These are phyloP conservation scores for Saitozyma sp. DNA, from an alignment of 768 basidiomycete genomes.

Conservation along the genomic window DNA sequence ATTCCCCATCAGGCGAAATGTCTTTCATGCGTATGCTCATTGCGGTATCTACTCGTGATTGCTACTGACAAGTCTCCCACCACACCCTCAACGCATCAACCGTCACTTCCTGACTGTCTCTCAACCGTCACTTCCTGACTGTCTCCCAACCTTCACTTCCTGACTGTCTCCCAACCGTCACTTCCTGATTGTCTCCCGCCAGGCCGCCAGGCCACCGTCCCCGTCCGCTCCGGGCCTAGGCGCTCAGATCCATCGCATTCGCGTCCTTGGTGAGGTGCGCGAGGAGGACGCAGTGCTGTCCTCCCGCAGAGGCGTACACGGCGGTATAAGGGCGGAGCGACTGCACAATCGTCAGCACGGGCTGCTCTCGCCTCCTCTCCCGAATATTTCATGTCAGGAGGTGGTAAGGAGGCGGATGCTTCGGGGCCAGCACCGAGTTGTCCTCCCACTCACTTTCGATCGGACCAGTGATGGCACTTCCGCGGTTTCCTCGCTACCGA, in stretches of 20 bases:
- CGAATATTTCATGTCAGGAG: too few species aligned
- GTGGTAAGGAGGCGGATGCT: background rate
- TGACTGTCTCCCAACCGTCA: too few species aligned
- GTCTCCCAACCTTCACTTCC: too few species aligned
- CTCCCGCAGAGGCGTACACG: conserved; percentile 49
- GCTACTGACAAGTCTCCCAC: too few species aligned
- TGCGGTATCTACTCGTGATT: too few species aligned
- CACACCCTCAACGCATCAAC: too few species aligned
- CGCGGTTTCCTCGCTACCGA: conserved; percentile 52
- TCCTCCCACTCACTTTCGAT: conserved; percentile 38
- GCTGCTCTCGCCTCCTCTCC: conserved; percentile 3
- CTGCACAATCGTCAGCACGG: conserved; percentile 3
- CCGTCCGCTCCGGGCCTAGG: background rate
- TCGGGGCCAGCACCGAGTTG: background rate
- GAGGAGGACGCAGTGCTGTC: conserved; percentile 52
- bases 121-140: too few species aligned
- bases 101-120: too few species aligned
- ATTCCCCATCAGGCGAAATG: too few species aligned
- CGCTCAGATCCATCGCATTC: conserved; percentile 1
- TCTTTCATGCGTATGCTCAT: too few species aligned
- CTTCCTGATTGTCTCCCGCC: too few species aligned
- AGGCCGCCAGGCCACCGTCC: too few species aligned
- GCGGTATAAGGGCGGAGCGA: conserved; percentile 38
- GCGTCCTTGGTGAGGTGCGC: conserved; percentile 16
- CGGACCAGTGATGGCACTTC: conserved; percentile 50